phyloP scores from a whole-genome alignment of 2,329 filamentous ascomycete genomes.

The Calycina marina region DNA sequence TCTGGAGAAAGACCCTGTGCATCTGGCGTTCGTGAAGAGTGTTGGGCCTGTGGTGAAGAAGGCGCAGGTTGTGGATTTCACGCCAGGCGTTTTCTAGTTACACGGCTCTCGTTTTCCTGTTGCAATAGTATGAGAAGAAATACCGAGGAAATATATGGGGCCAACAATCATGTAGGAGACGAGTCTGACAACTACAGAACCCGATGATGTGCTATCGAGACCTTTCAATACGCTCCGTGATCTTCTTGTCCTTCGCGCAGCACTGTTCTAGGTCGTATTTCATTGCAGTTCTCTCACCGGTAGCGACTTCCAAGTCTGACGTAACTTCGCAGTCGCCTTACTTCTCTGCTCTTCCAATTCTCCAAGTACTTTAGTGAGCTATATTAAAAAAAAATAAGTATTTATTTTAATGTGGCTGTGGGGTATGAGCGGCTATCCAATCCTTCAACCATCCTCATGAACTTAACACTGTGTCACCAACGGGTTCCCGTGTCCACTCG shows the following conservation, averaged over 20 bases:
- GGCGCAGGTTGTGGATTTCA: conserved; percentile 44
- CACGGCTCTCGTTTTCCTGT: no score
- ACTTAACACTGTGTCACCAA: no score
- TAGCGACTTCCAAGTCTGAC: conserved; percentile 1
- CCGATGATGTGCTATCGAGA: conserved; percentile 1
- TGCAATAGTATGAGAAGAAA: neutral
- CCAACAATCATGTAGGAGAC: neutral
- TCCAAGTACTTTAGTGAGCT: neutral
- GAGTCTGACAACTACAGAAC: conserved; percentile 1
- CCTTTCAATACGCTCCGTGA: conserved; percentile 4
- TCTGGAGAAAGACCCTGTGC: conserved; percentile 45
- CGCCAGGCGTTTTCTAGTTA: conserved; percentile 33
- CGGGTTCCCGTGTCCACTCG: no score
- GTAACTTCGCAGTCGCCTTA: conserved; percentile 1
- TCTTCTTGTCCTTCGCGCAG: conserved; percentile 1
- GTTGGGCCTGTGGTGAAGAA: conserved; percentile 32
- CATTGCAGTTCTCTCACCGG: conserved; percentile 1
- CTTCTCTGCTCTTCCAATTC: conserved; percentile 1
- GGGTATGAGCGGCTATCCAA: no score
- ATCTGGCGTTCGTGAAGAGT: conserved; percentile 40
- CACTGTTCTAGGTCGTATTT: conserved; percentile 1
- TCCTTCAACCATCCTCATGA: no score
- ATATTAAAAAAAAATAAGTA: no score
- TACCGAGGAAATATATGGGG: neutral
- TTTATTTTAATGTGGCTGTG: no score